Evolutionary conservation across 345 rosid species (phyloP), one percentile per base, ranked within the genome.

Genomic region (Citrus australasica): DNA sequence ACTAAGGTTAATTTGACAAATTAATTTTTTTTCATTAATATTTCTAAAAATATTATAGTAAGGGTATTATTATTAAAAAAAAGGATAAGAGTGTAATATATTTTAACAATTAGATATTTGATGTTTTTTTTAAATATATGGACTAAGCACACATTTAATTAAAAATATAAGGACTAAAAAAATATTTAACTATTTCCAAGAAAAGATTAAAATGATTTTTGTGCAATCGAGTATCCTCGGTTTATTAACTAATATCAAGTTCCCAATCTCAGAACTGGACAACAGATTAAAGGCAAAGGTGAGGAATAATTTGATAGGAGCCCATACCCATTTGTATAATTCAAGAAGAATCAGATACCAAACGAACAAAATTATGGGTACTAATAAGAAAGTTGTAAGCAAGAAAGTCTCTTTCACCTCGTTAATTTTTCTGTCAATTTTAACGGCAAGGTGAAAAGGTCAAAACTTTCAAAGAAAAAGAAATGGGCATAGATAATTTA

Each of bases 331-430:
- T 71, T 22, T 40, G 56, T 19, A 53, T 24, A 35, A 22, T 59
- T 63, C 55, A 30, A 22, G 73, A 42, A 59, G 89, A 84, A 82
- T 82, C 87, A 2, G 85, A 84, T 78, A 46, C 87, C 60, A 30
- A 75, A 63, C 7, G 27, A 21, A 13, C 58, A 38, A 27, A 48
- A 63, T 3, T 0, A 0, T 5, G 48, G 48, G n/a, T 2, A 13
- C 51, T 11, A 21, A 24, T 3, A 61, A 38, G 48, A 62, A 74
- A 42, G n/a, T 28, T 59, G 6, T 10, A 21, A 53, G 70, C 64
- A 42, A 28, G 24, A 75, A 33, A 67, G 73, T 24, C 30, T 10
- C 33, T 11, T 51, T 51, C 4, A 51, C 46, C 9, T 33, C 27
- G 62, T 75, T 28, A 63, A 30, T 2, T 27, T 22, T 64, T 75